Evolutionary conservation across 1,139 yeast species (phyloP), one percentile per base, ranked within the genome.

Genomic region (Pneumocystis canis): DNA sequence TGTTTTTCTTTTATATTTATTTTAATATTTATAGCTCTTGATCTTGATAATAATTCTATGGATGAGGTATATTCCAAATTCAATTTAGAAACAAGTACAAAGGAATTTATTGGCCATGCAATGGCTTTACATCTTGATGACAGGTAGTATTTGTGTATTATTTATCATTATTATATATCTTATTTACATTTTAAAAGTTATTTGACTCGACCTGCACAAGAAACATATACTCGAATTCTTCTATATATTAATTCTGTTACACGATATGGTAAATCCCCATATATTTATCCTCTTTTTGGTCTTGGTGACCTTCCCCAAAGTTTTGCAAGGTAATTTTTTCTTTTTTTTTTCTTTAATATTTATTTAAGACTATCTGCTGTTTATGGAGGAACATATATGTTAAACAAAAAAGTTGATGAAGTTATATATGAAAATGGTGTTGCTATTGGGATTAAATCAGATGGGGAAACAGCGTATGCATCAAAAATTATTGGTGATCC

Each of bases 291-390:
- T 61, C 79, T 92, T 71, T 92, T 92, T 73, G 99, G 99, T 11
- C 80, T 94, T 66, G 98, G 99, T 61, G 99, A 92, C 75, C 80
- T 92, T 66, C 99, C 99, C 25, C 99, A 92, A 76, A 98, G 97
- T 16, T 92, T 92, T 78, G 97, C 98, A 20, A 83, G 99, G 63
- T 61, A 25, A 5, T 60, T 61, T 28, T 57, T 39, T 20, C 25
- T n/a, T 54, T 14, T 25, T 35, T 60, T 60, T 18, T 41, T 30
- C 32, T 11, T 16, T 11, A 20, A 41, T 11, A 41, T 4, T 5
- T 41, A 41, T 41, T 11, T 35, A 20, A 58, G 64, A 73, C 82
- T 92, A 69, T 85, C 96, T 58, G 98, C 98, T 58, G 92, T 92
- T 69, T 90, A 92, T 71, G 99, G 99, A 68, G 98, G 99, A 71